phyloP scores from a whole-genome alignment of 2,329 filamentous ascomycete species.

The Xylaria sp. region DNA sequence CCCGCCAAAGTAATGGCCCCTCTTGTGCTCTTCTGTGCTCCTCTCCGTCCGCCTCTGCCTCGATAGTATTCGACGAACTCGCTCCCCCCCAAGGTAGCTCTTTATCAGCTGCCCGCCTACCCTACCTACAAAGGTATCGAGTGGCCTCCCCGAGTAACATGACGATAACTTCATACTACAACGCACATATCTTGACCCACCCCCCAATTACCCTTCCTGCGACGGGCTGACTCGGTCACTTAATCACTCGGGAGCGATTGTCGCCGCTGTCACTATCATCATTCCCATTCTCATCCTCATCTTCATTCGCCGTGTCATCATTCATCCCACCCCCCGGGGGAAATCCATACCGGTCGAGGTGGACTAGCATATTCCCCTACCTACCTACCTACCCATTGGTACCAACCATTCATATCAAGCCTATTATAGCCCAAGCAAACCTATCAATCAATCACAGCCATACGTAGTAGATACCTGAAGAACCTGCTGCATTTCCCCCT shows the following conservation, averaged over 20 bases:
- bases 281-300: slow-evolving; percentile 12
- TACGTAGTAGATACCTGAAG: not conserved
- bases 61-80: not conserved
- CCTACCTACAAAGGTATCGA: slow-evolving; percentile 1
- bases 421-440: slow-evolving; percentile 20
- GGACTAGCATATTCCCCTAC: slow-evolving; percentile 7
- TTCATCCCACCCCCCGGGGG: slow-evolving; percentile 10
- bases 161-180: slow-evolving; percentile 37
- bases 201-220: slow-evolving; percentile 26
- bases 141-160: slow-evolving; percentile 25
- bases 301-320: slow-evolving; percentile 5
- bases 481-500: slow-evolving; percentile 2
- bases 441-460: not conserved
- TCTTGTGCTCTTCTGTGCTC: slow-evolving; percentile 4
- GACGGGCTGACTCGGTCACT: slow-evolving; percentile 37
- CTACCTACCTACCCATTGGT: not conserved
- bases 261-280: not conserved
- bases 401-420: slow-evolving; percentile 4
- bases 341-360: not conserved
- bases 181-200: slow-evolving; percentile 29
- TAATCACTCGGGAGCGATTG: slow-evolving; percentile 19
- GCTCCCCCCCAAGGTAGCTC: not conserved
- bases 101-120: slow-evolving; percentile 1
- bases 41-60: slow-evolving; percentile 5
- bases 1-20: slow-evolving; percentile 11